Evolutionary conservation across 208 protist species (phyloP).

Genomic region (Trypanosoma grayi): DNA sequence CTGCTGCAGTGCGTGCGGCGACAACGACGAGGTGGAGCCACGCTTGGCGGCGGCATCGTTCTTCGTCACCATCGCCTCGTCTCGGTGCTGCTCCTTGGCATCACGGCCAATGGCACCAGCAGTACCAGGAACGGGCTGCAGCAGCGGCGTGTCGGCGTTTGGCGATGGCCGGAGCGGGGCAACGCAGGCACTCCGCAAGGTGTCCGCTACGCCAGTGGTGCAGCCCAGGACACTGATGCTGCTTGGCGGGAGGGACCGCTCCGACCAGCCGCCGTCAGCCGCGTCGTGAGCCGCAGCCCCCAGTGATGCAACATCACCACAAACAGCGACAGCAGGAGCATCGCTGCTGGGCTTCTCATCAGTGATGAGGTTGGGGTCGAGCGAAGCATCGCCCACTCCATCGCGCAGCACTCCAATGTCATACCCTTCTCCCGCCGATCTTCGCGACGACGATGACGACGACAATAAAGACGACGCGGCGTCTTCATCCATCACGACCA

Average conservation of each 20-base stretch:
- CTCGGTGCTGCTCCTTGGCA: background rate
- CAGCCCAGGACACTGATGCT: conserved; percentile 18
- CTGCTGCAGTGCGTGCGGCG: conserved; percentile 5
- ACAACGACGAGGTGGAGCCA: background rate
- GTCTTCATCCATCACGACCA: conserved; percentile 20
- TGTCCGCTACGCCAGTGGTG: conserved; percentile 15
- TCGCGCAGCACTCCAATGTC: background rate
- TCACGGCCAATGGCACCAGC: background rate
- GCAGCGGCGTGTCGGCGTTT: background rate
- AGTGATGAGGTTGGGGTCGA: too few species aligned
- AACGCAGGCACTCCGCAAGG: conserved; percentile 5
- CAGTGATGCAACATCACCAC: background rate
- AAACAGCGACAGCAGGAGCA: background rate
- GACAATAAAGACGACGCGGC: background rate
- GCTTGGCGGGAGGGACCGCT: conserved; percentile 14
- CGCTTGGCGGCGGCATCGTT: background rate
- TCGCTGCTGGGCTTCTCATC: background rate
- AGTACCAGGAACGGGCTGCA: background rate
- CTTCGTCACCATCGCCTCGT: background rate
- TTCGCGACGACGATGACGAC: background rate
- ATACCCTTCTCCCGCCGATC: background rate
- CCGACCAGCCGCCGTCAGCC: background rate
- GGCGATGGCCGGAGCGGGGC: background rate
- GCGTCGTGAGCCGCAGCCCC: conserved; percentile 2
- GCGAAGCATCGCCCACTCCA: background rate